A percentile compares a stretch with the other conserved stretches of the same genome.
Conservation (phyloP, 352 stramenopile genomes). For the Phytopythium sindhum region DNA sequence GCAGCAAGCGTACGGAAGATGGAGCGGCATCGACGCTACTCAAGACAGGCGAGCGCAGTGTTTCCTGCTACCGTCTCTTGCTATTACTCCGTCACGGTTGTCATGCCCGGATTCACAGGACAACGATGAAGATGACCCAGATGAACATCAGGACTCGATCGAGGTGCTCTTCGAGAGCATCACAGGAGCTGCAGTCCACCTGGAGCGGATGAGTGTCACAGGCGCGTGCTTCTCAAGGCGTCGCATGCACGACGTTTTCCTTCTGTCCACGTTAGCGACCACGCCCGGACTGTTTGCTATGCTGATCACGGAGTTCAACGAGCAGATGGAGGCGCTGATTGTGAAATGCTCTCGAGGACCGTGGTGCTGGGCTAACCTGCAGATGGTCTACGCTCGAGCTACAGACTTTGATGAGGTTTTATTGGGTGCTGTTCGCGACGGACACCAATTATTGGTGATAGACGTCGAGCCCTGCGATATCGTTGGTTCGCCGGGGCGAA, state of each 20-base stretch:
- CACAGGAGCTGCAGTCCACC: background rate
- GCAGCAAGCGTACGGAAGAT: background rate
- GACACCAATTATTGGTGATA: conserved; percentile 55
- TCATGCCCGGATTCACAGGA: background rate
- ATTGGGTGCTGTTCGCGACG: conserved; percentile 29
- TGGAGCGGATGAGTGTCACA: background rate
- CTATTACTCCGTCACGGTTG: background rate
- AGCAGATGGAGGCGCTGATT: conserved; percentile 40
- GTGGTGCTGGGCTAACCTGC: conserved; percentile 42
- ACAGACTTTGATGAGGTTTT: conserved; percentile 33
- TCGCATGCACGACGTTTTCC: conserved; percentile 36
- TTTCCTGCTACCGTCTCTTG: background rate
- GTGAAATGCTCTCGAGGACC: conserved; percentile 31
- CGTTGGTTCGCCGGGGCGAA: conserved; percentile 15
- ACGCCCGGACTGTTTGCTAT: conserved; percentile 26
- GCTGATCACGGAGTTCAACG: conserved; percentile 38
- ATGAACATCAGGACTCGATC: background rate
- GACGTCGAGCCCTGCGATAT: conserved; percentile 46
- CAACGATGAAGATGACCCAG: background rate
- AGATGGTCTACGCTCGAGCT: conserved; percentile 35
- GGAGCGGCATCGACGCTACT: background rate
- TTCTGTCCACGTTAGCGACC: conserved; percentile 29
- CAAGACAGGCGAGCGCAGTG: background rate
- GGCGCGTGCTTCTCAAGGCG: conserved; percentile 38
- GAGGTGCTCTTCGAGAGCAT: background rate